phyloP scores from a whole-genome alignment of 495 filamentous ascomycete genomes.

The Trichoderma virens region DNA sequence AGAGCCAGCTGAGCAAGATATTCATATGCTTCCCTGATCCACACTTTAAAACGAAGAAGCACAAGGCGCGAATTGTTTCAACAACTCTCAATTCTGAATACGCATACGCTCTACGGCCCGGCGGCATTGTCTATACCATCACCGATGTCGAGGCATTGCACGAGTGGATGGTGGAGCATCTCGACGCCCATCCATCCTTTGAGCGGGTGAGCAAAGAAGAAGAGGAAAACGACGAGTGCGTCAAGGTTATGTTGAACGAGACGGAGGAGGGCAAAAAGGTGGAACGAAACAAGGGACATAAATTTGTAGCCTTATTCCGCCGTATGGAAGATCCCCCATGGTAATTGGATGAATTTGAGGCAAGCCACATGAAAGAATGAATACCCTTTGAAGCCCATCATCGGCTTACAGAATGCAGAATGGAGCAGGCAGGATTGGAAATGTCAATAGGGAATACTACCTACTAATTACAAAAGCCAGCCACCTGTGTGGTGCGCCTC shows the following conservation, averaged over 20 bases:
- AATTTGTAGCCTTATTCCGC: conserved; percentile 80
- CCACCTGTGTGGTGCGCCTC: background rate
- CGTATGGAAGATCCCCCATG: conserved; percentile 74
- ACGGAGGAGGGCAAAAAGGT: conserved; percentile 99
- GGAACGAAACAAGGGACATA: conserved; percentile 75
- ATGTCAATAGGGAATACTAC: background rate
- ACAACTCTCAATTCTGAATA: conserved; percentile 84
- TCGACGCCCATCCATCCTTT: conserved; percentile 63
- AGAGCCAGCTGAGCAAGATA: conserved; percentile 69
- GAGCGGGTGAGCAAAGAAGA: conserved; percentile 57
- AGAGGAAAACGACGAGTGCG: conserved; percentile 64
- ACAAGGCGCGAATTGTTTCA: conserved; percentile 92
- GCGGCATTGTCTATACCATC: conserved; percentile 87
- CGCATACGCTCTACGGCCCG: conserved; percentile 75
- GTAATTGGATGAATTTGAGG: conserved; percentile 20
- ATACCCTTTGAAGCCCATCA: background rate
- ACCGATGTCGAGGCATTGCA: conserved; percentile 95
- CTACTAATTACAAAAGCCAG: background rate
- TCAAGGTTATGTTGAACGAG: conserved; percentile 70
- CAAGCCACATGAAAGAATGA: background rate
- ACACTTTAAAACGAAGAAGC: conserved; percentile 95
- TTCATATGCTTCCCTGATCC: conserved; percentile 98
- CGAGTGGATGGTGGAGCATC: conserved; percentile 83
- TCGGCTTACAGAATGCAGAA: background rate
- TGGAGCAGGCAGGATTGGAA: background rate